Evolutionary conservation across 169 alveolate genomes (phyloP).

Genomic region (Pseudocohnilembus persalinus): DNA sequence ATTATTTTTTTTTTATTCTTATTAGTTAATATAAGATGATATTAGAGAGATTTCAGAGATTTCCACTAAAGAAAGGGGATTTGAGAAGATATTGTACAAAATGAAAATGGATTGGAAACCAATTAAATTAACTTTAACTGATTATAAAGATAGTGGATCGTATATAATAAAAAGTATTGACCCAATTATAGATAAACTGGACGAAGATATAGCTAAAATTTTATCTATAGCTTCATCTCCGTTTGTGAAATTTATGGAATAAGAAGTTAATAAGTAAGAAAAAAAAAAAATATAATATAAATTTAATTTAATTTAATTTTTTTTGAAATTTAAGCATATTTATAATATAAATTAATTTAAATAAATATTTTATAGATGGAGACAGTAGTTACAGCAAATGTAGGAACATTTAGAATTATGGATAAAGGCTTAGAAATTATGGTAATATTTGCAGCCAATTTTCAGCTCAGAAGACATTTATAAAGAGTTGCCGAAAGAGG

Average conservation of each 20-base stretch:
- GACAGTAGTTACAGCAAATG: conserved; percentile 59
- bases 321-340: too few species aligned
- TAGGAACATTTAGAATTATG: conserved; percentile 82
- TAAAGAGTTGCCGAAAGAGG: conserved; percentile 72
- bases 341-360: too few species aligned
- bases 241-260: conserved; percentile 65
- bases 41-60: conserved; percentile 72
- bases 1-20: too few species aligned
- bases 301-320: too few species aligned
- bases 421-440: conserved; percentile 74
- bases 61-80: conserved; percentile 72
- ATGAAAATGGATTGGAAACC: conserved; percentile 79
- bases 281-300: too few species aligned
- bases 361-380: conserved; percentile 61
- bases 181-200: conserved; percentile 76
- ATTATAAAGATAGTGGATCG: conserved; percentile 71
- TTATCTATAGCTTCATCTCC: conserved; percentile 75
- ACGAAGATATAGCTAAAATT: conserved; percentile 75
- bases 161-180: conserved; percentile 71
- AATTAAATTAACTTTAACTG: conserved; percentile 62
- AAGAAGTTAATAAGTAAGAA: not conserved
- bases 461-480: conserved; percentile 74
- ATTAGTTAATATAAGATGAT: conserved; percentile 54
- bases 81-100: conserved; percentile 73
- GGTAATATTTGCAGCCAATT: conserved; percentile 77